These are phyloP conservation scores for Angophora floribunda DNA, from an alignment of 345 rosid genomes.

Conservation along the genomic window DNA sequence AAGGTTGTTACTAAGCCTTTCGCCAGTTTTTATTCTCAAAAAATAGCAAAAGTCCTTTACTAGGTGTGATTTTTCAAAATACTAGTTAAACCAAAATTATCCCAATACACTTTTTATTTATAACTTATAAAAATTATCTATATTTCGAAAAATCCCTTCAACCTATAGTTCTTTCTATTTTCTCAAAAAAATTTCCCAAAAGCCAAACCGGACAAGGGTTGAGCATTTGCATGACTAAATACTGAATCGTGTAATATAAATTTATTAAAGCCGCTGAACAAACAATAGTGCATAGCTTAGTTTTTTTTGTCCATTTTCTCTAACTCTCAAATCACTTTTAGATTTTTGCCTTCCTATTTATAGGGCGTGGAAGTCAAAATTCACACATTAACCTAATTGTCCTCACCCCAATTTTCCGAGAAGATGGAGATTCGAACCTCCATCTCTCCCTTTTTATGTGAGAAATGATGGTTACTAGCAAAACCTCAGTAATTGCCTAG, in stretches of 20 bases:
- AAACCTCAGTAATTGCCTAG: neutral
- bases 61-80: no score
- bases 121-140: neutral
- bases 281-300: neutral
- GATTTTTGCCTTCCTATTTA: no score
- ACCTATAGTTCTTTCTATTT: neutral
- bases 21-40: fast-evolving
- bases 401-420: no score
- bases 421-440: no score
- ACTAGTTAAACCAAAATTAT: no score
- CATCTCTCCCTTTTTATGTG: no score
- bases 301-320: no score
- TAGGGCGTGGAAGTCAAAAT: no score
- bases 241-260: neutral
- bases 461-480: no score
- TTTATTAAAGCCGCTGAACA: neutral
- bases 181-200: neutral
- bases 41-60: neutral
- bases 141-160: neutral
- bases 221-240: neutral
- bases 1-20: fast-evolving
- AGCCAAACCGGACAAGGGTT: neutral
- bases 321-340: no score
- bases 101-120: neutral
- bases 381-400: no score